phyloP scores from a whole-genome alignment of 1,284 basidiomycete species.

The Malassezia furfur region DNA sequence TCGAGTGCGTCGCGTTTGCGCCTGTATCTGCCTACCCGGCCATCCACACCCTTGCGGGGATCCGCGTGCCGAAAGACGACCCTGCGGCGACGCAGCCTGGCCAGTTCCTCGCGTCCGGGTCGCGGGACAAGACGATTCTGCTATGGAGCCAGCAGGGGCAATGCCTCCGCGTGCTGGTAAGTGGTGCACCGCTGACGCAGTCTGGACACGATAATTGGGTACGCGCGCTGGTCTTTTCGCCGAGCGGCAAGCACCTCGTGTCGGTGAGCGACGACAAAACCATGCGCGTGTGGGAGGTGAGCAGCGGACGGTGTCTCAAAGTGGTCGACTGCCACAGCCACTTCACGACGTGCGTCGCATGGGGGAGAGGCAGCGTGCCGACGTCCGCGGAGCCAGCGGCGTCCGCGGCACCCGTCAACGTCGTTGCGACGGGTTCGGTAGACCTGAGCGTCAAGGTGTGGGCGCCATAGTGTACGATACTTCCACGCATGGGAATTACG shows the following conservation, averaged over 20 bases:
- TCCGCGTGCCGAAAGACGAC: slow-evolving; percentile 49
- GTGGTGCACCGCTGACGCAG: neutral
- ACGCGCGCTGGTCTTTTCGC: slow-evolving; percentile 33
- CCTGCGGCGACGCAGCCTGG: slow-evolving; percentile 49
- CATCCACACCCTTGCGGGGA: slow-evolving; percentile 66
- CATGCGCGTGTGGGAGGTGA: slow-evolving; percentile 76
- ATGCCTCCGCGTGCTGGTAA: slow-evolving; percentile 56
- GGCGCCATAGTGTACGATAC: slow-evolving; percentile 27
- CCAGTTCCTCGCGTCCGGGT: slow-evolving; percentile 67
- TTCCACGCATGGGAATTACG: slow-evolving; percentile 6
- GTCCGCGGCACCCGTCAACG: slow-evolving; percentile 33
- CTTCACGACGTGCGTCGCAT: slow-evolving; percentile 56
- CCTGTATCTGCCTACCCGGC: slow-evolving; percentile 64
- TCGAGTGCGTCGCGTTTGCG: slow-evolving; percentile 73
- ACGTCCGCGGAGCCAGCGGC: slow-evolving; percentile 5
- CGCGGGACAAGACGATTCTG: slow-evolving; percentile 76
- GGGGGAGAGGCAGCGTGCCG: slow-evolving; percentile 36
- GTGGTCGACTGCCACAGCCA: slow-evolving; percentile 75
- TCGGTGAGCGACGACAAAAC: slow-evolving; percentile 85
- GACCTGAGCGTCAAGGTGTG: slow-evolving; percentile 39
- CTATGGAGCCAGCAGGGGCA: slow-evolving; percentile 76
- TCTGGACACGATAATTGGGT: slow-evolving; percentile 44
- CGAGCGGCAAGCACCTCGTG: slow-evolving; percentile 66
- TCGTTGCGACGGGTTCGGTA: slow-evolving; percentile 40
- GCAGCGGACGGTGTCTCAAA: slow-evolving; percentile 68